These are phyloP conservation scores for Alternaria solani DNA, from an alignment of 2,329 filamentous ascomycete species.

Conservation along the genomic window DNA sequence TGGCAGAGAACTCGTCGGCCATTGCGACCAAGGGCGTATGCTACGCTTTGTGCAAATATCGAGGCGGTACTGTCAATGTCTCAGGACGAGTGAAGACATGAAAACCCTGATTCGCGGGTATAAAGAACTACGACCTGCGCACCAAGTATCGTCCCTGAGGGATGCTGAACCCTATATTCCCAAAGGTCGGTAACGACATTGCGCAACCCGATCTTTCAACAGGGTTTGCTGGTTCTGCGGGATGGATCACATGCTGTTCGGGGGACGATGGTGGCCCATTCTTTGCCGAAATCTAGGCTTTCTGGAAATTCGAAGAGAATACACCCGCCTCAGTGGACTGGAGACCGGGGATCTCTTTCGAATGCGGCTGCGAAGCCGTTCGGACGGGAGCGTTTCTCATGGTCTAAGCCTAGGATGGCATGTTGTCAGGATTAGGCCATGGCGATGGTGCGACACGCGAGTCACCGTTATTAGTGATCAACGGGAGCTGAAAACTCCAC, in stretches of 20 bases:
- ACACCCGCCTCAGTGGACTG: background rate
- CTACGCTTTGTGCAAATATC: background rate
- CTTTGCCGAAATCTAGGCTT: background rate
- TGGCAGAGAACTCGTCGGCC: slow-evolving; percentile 19
- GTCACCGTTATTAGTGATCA: background rate
- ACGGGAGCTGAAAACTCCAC: background rate
- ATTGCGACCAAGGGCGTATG: background rate
- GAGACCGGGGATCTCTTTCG: background rate
- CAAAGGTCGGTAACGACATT: background rate
- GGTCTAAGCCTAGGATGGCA: slow-evolving; percentile 7
- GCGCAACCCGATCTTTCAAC: background rate
- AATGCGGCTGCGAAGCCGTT: slow-evolving; percentile 2
- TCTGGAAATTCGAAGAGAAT: background rate
- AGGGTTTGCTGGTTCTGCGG: background rate
- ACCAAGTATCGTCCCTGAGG: background rate
- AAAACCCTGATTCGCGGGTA: background rate
- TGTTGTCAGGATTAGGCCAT: background rate
- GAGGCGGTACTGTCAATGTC: background rate
- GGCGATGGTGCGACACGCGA: slow-evolving; percentile 14
- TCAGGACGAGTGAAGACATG: background rate
- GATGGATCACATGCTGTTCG: background rate
- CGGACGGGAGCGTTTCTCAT: background rate
- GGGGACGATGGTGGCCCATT: background rate
- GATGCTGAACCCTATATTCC: background rate
- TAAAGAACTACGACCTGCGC: background rate